Evolutionary conservation across 805 yeast genomes (phyloP).

Genomic region (Candida endomychidarum): DNA sequence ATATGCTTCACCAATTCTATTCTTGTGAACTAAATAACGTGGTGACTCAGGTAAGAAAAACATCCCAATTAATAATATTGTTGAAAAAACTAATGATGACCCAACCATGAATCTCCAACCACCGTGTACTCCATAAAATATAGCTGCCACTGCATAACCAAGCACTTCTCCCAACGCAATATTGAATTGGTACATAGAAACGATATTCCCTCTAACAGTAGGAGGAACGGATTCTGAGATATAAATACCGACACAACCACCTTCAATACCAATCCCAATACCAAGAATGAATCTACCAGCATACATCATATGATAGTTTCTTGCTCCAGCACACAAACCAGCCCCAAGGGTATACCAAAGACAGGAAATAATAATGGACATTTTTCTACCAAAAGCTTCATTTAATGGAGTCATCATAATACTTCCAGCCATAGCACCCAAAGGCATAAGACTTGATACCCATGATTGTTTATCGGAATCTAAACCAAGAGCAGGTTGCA

Average conservation of each 20-base stretch:
- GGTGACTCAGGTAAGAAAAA: conserved; percentile 58
- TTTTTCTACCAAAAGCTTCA: conserved; percentile 66
- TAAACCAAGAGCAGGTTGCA: conserved; percentile 43
- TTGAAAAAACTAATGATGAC: neutral
- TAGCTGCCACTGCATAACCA: conserved; percentile 32
- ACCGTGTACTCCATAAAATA: conserved; percentile 46
- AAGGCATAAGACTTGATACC: conserved; percentile 71
- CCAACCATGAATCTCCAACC: conserved; percentile 33
- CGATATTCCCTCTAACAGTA: conserved; percentile 58
- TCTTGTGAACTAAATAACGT: conserved; percentile 42
- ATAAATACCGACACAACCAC: conserved; percentile 71
- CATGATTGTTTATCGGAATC: conserved; percentile 63
- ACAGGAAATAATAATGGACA: conserved; percentile 59
- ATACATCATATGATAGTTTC: conserved; percentile 35
- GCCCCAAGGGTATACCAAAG: conserved; percentile 34
- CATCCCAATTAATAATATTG: conserved; percentile 50
- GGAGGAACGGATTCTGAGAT: conserved; percentile 76
- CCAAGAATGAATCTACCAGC: conserved; percentile 49
- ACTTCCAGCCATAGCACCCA: conserved; percentile 82
- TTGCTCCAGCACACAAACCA: conserved; percentile 32
- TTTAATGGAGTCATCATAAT: conserved; percentile 62
- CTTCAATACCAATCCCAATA: conserved; percentile 42
- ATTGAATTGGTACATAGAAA: conserved; percentile 42
- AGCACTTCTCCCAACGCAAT: conserved; percentile 48
- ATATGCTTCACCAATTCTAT: conserved; percentile 44